Percentiles rank a stretch among this genome's conserved stretches.
Evolutionary conservation across 495 filamentous ascomycete species (phyloP).

Genomic region (Hypoxylon intermedium): DNA sequence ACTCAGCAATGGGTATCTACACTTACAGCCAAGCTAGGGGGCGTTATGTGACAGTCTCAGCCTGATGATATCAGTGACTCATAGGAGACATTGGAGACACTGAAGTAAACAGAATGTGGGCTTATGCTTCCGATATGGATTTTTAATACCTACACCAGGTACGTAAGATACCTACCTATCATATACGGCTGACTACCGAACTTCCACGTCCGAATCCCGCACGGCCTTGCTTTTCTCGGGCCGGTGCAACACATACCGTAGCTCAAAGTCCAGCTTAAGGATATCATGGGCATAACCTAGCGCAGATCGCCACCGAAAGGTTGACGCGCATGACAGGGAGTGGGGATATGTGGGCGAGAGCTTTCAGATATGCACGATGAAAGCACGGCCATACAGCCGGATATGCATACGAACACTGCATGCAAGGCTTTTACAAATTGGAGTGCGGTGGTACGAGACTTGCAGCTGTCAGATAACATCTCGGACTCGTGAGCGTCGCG

Average conservation of each 20-base stretch:
- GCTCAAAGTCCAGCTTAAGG: neutral
- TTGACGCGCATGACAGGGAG: constrained; percentile 22
- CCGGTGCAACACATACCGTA: constrained; percentile 3
- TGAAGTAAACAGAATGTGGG: no score
- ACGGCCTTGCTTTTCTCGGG: constrained; percentile 12
- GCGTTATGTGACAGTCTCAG: no score
- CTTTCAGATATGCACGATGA: constrained; percentile 8
- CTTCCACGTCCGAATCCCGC: neutral
- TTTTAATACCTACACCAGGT: no score
- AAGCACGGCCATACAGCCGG: constrained; percentile 10
- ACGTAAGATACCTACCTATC: no score
- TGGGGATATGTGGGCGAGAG: neutral
- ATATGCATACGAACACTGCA: constrained; percentile 21
- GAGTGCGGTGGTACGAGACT: constrained; percentile 34
- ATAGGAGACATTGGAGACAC: no score
- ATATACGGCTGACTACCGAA: constrained; percentile 1
- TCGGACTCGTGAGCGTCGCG: neutral
- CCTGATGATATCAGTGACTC: no score
- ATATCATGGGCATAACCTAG: constrained; percentile 1
- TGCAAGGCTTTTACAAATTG: constrained; percentile 33
- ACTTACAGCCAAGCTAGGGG: no score
- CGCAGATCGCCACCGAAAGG: constrained; percentile 20
- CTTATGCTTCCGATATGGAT: no score
- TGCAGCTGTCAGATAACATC: constrained; percentile 32
- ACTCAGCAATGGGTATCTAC: no score